Evolutionary conservation across 257 asterid genomes (phyloP).

Genomic region (Petunia axillaris): DNA sequence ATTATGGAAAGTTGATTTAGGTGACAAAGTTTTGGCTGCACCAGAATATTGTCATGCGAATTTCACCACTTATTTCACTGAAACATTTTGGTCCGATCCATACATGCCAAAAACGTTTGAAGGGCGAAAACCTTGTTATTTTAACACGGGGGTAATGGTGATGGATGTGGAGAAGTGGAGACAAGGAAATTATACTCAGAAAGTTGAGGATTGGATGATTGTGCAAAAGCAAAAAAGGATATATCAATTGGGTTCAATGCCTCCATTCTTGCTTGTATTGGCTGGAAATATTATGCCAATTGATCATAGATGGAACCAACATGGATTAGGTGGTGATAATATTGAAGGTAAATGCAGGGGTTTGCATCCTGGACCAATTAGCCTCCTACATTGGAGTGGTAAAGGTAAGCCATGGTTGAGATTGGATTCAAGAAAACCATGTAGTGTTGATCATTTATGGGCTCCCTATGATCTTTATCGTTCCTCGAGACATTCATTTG

Average conservation of each 20-base stretch:
- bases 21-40: slow-evolving; percentile 58
- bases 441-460: slow-evolving; percentile 75
- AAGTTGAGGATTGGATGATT: slow-evolving; percentile 67
- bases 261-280: slow-evolving; percentile 66
- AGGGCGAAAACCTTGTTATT: slow-evolving; percentile 59
- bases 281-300: slow-evolving; percentile 65
- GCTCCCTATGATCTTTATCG: slow-evolving; percentile 78
- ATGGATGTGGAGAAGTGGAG: slow-evolving; percentile 74
- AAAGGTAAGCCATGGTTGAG: slow-evolving; percentile 89
- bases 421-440: slow-evolving; percentile 67
- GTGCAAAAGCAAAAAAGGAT: slow-evolving; percentile 65
- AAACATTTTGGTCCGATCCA: slow-evolving; percentile 50
- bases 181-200: slow-evolving; percentile 42
- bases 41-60: slow-evolving; percentile 79
- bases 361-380: slow-evolving; percentile 76
- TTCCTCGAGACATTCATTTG: slow-evolving; percentile 47
- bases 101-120: slow-evolving; percentile 37
- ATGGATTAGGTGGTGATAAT: slow-evolving; percentile 78
- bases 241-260: slow-evolving; percentile 71
- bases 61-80: slow-evolving; percentile 58
- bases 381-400: slow-evolving; percentile 81
- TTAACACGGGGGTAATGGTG: slow-evolving; percentile 74
- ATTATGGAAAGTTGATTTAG: slow-evolving; percentile 60
- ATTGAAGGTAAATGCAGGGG: slow-evolving; percentile 69
- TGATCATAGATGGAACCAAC: slow-evolving; percentile 81